Evolutionary conservation across 2,329 filamentous ascomycete species (phyloP), one percentile per base, ranked within the genome.

Genomic region (Aspergillus ustus): DNA sequence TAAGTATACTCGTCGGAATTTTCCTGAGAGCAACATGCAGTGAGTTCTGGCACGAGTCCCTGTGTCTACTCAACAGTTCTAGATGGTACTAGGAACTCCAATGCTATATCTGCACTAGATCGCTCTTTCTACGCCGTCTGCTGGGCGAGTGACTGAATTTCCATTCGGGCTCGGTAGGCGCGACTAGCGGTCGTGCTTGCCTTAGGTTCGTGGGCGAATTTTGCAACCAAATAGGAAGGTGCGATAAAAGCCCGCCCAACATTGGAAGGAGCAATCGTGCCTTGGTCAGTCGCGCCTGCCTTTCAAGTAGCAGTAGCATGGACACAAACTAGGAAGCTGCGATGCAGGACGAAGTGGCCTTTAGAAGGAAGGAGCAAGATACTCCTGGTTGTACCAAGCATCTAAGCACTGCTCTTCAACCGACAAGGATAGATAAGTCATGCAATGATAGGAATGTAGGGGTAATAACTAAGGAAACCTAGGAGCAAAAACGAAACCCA

Each of bases 401-500:
- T 40, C 34, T 40, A 40, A 13, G 34, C 34, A 40, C 13, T 25
- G 25, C 25, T 25, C 34, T 15, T 13, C 34, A 40, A 13, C 15
- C 15, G 34, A 15, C 2, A 40, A 40, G 8, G 31, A 31, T 13
- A 40, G 15, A 1, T 28, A 44, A 19, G 7, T 8, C 37, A 46
- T 20, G 29, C 8, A 57, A 19, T 43, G 13, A 34, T 31, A 51
- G 25, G 25, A 8, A 15, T 19, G 25, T 19, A 28, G 8, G n/a
- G 25, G 31, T n/a, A 29, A n/a, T 49, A 57, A 54, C 55, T 62
- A n/a, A 57, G 44, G 20, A 40, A 58, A 52, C 34, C 34, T 51
- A 40, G 45, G 40, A 57, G 52, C 25, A 59, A 37, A 43, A 60
- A 56, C 45, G 40, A 17, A 60, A 52, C 48, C 64, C 50, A 57